Conservation (phyloP, 1,284 basidiomycete genomes). For the Heterobasidion parviporum region DNA sequence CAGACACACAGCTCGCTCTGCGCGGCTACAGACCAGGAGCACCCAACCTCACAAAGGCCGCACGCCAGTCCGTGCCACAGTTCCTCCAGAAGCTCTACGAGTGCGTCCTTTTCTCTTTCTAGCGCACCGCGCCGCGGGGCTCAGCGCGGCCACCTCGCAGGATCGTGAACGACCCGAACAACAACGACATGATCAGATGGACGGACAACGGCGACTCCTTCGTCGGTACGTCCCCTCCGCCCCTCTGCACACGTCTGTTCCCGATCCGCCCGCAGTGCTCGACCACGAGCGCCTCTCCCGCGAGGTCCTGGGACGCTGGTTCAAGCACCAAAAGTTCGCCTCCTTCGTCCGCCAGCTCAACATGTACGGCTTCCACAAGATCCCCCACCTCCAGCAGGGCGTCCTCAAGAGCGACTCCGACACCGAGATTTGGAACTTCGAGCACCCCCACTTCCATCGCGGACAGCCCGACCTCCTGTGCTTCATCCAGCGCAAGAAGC, state of each 20-base stretch:
- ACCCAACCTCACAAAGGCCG: conserved; percentile 40
- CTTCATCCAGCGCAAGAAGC: conserved; percentile 79
- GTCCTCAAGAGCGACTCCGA: conserved; percentile 79
- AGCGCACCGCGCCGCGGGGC: conserved; percentile 16
- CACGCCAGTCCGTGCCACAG: conserved; percentile 63
- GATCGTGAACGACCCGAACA: conserved; percentile 55
- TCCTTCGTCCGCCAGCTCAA: conserved; percentile 95
- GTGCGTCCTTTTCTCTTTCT: conserved; percentile 36
- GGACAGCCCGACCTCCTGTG: conserved; percentile 88
- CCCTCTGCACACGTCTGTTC: conserved; percentile 3
- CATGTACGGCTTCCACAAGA: conserved; percentile 97
- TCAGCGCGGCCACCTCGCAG: conserved; percentile 21
- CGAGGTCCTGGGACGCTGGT: conserved; percentile 88
- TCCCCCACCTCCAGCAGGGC: conserved; percentile 93
- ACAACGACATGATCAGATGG: conserved; percentile 58
- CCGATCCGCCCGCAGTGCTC: conserved; percentile 50
- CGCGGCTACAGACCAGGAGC: conserved; percentile 33
- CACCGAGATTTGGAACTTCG: conserved; percentile 91
- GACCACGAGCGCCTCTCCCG: conserved; percentile 91
- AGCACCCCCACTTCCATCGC: conserved; percentile 83
- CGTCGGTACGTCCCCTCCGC: conserved; percentile 50
- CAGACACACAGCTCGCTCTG: conserved; percentile 39
- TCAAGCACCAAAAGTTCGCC: conserved; percentile 94
- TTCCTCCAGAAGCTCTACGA: conserved; percentile 92
- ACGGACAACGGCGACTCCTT: conserved; percentile 62